Evolutionary conservation across 2,329 filamentous ascomycete genomes (phyloP).

Genomic region (Ceratocystis cacaofunesta): DNA sequence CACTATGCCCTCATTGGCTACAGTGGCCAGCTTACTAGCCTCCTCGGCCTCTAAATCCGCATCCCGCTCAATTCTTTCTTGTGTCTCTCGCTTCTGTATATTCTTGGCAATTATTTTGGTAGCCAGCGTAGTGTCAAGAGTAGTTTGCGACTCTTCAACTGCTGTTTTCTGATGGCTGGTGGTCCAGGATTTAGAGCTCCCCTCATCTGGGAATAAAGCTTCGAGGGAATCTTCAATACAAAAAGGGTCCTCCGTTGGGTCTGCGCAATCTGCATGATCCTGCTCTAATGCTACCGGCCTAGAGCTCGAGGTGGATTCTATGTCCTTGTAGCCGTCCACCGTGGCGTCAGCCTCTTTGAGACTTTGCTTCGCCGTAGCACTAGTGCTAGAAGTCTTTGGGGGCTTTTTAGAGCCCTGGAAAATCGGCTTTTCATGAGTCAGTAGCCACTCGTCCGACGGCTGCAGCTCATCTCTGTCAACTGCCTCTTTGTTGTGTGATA

Average conservation of each 20-base stretch:
- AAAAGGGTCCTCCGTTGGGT: too few species aligned
- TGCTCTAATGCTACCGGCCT: background rate
- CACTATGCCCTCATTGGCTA: background rate
- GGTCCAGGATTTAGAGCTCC: background rate
- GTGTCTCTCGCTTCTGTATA: background rate
- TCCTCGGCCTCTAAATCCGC: background rate
- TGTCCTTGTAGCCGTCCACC: background rate
- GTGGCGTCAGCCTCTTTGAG: background rate
- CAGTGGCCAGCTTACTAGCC: background rate
- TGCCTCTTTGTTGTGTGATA: background rate
- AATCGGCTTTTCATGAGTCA: background rate
- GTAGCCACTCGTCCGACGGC: background rate
- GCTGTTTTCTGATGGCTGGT: background rate
- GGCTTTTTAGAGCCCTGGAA: background rate
- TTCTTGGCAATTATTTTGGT: background rate
- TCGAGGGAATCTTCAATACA: background rate
- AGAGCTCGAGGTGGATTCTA: background rate
- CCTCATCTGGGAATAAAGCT: background rate
- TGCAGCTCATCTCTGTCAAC: background rate
- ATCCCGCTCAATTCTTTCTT: background rate
- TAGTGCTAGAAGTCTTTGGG: background rate
- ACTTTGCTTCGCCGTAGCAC: background rate
- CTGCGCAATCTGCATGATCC: too few species aligned
- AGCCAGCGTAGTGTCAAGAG: background rate
- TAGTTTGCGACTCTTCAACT: background rate